Conservation (phyloP, 768 basidiomycete species). For the Boletus patriciae region DNA sequence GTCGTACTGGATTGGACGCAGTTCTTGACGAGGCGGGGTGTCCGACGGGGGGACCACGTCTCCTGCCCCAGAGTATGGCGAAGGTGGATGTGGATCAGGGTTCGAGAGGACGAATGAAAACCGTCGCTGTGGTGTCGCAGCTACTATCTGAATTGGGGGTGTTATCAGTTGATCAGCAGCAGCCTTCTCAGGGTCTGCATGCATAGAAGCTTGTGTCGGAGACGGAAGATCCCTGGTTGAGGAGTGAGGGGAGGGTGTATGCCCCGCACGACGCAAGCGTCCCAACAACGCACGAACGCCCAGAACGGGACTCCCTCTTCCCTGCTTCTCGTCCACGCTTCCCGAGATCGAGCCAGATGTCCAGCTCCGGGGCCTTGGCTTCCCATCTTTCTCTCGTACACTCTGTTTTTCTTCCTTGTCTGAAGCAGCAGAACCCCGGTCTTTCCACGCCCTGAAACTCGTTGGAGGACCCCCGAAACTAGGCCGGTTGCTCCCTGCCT, state of each 20-base stretch:
- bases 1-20: background rate
- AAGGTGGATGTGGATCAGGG: conserved; percentile 28
- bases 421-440: conserved; percentile 14
- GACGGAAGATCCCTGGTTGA: conserved; percentile 24
- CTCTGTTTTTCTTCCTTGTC: conserved; percentile 22
- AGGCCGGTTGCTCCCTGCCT: conserved; percentile 2
- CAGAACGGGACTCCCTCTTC: conserved; percentile 19
- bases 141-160: conserved; percentile 16
- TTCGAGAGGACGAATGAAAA: conserved; percentile 35
- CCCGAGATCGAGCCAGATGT: conserved; percentile 16
- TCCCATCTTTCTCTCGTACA: conserved; percentile 14
- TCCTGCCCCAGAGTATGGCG: conserved; percentile 15
- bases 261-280: conserved; percentile 26
- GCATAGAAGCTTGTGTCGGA: conserved; percentile 2
- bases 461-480: conserved; percentile 29
- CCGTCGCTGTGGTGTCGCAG: conserved; percentile 20
- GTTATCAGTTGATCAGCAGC: conserved; percentile 6
- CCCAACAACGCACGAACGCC: conserved; percentile 31
- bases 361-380: conserved; percentile 14
- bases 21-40: background rate
- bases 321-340: conserved; percentile 26
- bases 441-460: conserved; percentile 29
- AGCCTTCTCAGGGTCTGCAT: conserved; percentile 18
- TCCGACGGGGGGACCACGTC: background rate
- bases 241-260: conserved; percentile 31